Evolutionary conservation across 2,329 filamentous ascomycete species (phyloP).

Genomic region (Penicillium italicum): DNA sequence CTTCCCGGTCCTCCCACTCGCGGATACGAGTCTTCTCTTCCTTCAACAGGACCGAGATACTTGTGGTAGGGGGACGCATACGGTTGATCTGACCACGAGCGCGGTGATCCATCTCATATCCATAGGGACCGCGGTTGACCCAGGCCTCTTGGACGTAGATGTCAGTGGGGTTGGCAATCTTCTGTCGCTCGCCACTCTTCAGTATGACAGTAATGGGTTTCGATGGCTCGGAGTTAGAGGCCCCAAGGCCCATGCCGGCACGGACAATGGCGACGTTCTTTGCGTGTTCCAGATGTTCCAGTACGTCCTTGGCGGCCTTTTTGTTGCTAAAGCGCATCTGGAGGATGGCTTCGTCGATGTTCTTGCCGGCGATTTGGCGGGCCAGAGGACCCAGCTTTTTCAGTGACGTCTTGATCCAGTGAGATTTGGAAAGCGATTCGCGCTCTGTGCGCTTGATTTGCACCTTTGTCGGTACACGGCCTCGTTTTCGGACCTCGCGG

Average conservation of each 20-base stretch:
- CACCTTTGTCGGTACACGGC: constrained; percentile 63
- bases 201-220: constrained; percentile 61
- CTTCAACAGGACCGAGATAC: constrained; percentile 77
- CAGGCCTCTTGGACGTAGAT: constrained; percentile 92
- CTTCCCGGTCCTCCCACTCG: constrained; percentile 71
- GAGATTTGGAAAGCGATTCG: constrained; percentile 59
- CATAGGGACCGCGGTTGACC: constrained; percentile 73
- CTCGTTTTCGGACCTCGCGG: constrained; percentile 65
- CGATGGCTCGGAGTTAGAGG: constrained; percentile 23
- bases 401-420: constrained; percentile 73
- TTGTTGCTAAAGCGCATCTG: constrained; percentile 98
- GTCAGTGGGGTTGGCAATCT: constrained; percentile 68
- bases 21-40: constrained; percentile 88
- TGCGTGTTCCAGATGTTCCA: constrained; percentile 74
- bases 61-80: constrained; percentile 69
- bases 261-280: constrained; percentile 74
- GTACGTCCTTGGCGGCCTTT: constrained; percentile 78
- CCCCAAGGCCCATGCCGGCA: constrained; percentile 75
- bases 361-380: constrained; percentile 86
- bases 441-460: constrained; percentile 65
- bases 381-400: constrained; percentile 90
- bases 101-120: constrained; percentile 63
- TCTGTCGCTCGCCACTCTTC: constrained; percentile 70
- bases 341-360: constrained; percentile 84
- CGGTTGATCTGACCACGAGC: constrained; percentile 69